Evolutionary conservation across 2,329 filamentous ascomycete species (phyloP).

Genomic region (Claviceps arundinis): DNA sequence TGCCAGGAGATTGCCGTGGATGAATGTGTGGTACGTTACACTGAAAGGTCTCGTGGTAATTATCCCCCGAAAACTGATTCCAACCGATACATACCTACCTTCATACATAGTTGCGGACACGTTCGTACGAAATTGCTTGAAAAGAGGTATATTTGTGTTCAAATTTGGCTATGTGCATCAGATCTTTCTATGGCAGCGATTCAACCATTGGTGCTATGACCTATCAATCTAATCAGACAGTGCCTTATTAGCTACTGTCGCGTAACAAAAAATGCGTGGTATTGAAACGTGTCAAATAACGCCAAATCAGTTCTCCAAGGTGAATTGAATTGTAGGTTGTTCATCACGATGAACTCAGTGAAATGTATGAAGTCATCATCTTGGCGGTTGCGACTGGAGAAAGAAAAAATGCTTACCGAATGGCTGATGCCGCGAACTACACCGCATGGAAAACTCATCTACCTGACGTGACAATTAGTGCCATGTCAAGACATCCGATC

Average conservation of each 20-base stretch:
- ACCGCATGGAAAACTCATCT: neutral
- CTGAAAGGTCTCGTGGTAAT: too few relatives aligned
- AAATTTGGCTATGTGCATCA: neutral
- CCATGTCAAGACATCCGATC: slow-evolving; percentile 1
- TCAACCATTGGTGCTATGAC: neutral
- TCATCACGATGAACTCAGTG: slow-evolving; percentile 45
- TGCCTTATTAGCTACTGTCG: neutral
- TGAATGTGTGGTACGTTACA: too few relatives aligned
- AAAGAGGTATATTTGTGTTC: neutral
- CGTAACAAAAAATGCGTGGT: neutral
- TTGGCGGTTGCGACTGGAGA: slow-evolving; percentile 16
- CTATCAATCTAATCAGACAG: neutral
- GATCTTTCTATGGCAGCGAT: neutral
- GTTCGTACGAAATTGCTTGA: neutral
- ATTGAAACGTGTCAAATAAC: neutral
- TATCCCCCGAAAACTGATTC: too few relatives aligned
- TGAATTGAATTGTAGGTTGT: slow-evolving; percentile 29
- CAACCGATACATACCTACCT: too few relatives aligned
- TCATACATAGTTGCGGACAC: too few relatives aligned
- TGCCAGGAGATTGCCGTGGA: too few relatives aligned
- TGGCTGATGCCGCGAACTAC: neutral
- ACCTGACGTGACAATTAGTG: neutral
- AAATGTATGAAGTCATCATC: slow-evolving; percentile 35
- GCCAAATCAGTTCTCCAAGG: slow-evolving; percentile 48
- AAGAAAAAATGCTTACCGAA: neutral